Percentiles rank a stretch among this genome's conserved stretches.
Evolutionary conservation across 2,329 filamentous ascomycete species (phyloP).

Genomic region (Trichoderma breve): DNA sequence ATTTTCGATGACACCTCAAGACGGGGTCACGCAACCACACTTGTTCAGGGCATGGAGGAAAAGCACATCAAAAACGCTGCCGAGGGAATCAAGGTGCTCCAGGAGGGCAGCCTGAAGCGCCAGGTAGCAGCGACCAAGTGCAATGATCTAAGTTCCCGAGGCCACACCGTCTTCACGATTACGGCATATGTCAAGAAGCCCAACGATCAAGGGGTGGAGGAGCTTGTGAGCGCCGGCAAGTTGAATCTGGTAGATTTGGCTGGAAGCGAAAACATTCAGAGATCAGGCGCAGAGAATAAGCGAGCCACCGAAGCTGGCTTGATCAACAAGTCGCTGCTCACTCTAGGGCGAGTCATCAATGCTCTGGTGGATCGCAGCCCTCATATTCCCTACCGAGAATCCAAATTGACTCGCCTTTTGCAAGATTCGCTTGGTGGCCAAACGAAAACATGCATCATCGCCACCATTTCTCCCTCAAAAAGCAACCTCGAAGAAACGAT

Average conservation of each 20-base stretch:
- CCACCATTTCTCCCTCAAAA: conserved; percentile 90
- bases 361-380: conserved; percentile 85
- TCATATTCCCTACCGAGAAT: conserved; percentile 91
- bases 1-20: conserved; percentile 90
- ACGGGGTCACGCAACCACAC: conserved; percentile 77
- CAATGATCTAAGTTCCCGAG: conserved; percentile 95
- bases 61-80: conserved; percentile 82
- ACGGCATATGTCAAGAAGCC: conserved; percentile 85
- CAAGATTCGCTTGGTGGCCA: conserved; percentile 95
- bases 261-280: conserved; percentile 95
- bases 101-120: conserved; percentile 85
- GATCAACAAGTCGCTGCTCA: conserved; percentile 97
- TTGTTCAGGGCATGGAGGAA: conserved; percentile 98
- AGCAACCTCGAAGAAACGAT: conserved; percentile 97
- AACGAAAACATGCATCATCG: conserved; percentile 98
- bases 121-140: conserved; percentile 99
- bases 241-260: conserved; percentile 95
- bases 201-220: conserved; percentile 79
- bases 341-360: conserved; percentile 94
- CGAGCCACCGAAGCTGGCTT: conserved; percentile 90
- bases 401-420: conserved; percentile 87
- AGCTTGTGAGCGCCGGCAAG: conserved; percentile 87
- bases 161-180: conserved; percentile 96
- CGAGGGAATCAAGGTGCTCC: conserved; percentile 84
- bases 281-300: conserved; percentile 97